Conservation (phyloP, 129 eudicot genomes). For the Lactuca saligna region DNA sequence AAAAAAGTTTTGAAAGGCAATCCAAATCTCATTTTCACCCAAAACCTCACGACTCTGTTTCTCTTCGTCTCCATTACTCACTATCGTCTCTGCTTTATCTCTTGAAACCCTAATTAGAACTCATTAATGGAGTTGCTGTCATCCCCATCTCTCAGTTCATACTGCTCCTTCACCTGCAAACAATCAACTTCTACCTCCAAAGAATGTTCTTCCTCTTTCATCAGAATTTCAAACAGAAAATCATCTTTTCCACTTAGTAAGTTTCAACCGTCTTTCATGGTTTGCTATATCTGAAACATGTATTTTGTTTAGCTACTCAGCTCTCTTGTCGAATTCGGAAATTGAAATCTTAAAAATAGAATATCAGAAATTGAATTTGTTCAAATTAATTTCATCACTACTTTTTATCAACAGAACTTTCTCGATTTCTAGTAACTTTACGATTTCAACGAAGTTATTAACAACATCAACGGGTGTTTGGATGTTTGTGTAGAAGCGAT, state of each 20-base stretch:
- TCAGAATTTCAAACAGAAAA: constrained; percentile 21
- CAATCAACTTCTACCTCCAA: constrained; percentile 25
- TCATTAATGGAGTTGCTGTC: constrained; percentile 42
- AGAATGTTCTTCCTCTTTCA: constrained; percentile 26
- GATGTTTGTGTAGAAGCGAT: neutral
- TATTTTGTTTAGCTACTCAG: neutral
- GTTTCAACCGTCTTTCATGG: neutral
- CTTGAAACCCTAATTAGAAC: constrained; percentile 10
- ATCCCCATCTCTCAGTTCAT: constrained; percentile 31
- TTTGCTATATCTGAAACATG: neutral
- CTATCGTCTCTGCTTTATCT: neutral
- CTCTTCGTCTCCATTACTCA: neutral
- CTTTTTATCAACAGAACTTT: neutral
- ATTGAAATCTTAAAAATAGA: neutral
- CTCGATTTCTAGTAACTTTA: neutral
- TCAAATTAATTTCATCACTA: constrained; percentile 3
- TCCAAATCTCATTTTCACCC: neutral
- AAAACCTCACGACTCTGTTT: constrained; percentile 19
- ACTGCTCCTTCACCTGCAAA: constrained; percentile 22
- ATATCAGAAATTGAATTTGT: constrained; percentile 8
- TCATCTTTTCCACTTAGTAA: constrained; percentile 27
- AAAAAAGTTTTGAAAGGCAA: no score
- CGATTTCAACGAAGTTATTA: neutral
- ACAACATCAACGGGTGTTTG: no score
- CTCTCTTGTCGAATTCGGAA: constrained; percentile 3